A percentile compares a stretch with the other conserved stretches of the same genome.
Evolutionary conservation across 495 filamentous ascomycete species (phyloP).

Genomic region (Talaromyces thailandensis): DNA sequence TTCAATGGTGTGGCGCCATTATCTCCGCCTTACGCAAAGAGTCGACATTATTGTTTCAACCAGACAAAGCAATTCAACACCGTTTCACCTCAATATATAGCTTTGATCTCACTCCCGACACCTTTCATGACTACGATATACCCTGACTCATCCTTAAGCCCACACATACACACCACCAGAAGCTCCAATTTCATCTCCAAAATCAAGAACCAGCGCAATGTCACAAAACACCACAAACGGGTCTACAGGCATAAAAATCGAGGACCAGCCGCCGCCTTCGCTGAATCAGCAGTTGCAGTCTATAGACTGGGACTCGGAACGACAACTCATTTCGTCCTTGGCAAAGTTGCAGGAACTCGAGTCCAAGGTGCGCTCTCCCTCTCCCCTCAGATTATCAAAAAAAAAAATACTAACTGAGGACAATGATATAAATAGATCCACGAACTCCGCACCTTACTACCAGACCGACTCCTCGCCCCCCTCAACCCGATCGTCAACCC

Average conservation of each 20-base stretch:
- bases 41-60: neutral
- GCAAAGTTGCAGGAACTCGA: constrained; percentile 36
- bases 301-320: constrained; percentile 24
- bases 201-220: neutral
- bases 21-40: neutral
- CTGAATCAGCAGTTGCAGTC: neutral
- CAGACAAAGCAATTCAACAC: neutral
- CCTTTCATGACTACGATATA: neutral
- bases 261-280: neutral
- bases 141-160: neutral
- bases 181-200: neutral
- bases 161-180: neutral
- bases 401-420: too few relatives aligned
- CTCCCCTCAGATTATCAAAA: neutral
- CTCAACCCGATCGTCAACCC: constrained; percentile 24
- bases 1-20: neutral
- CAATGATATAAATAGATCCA: constrained; percentile 24
- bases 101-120: neutral
- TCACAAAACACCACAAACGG: neutral
- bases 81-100: neutral
- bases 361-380: constrained; percentile 17
- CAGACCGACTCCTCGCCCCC: constrained; percentile 28
- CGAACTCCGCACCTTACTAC: constrained; percentile 31
- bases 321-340: constrained; percentile 34
- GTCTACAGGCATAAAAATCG: neutral